Evolutionary conservation across 73 alveolate species (phyloP).

Genomic region (Durusdinium trenchii): DNA sequence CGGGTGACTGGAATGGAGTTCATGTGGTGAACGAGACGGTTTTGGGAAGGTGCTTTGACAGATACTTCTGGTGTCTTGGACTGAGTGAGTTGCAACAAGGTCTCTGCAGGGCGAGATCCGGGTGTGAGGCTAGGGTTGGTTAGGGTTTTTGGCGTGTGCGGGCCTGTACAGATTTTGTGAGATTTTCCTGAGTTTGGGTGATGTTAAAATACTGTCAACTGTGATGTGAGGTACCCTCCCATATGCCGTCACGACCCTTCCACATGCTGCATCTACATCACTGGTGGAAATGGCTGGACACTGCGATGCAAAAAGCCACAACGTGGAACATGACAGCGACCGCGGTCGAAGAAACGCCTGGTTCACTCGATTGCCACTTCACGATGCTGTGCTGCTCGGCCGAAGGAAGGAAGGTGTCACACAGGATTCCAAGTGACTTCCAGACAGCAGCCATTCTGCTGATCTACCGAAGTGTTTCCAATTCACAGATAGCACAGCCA

Average conservation of each 20-base stretch:
- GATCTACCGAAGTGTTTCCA: too few species aligned
- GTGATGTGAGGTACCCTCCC: neutral
- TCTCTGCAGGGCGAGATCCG: too few species aligned
- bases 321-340: neutral
- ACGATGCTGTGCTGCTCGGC: neutral
- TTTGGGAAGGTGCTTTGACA: neutral
- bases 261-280: neutral
- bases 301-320: neutral
- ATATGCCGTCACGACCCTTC: neutral
- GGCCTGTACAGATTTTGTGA: too few species aligned
- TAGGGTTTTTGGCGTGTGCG: neutral
- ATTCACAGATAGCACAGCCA: too few species aligned
- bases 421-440: too few species aligned
- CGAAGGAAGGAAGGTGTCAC: too few species aligned
- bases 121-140: neutral
- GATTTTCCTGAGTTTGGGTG: too few species aligned
- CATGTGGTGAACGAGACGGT: neutral
- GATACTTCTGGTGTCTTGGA: neutral
- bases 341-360: neutral
- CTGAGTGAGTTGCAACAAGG: too few species aligned
- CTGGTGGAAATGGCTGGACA: constrained; percentile 5
- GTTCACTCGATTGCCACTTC: neutral
- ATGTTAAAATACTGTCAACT: too few species aligned
- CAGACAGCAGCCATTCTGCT: too few species aligned
- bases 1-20: neutral